Base-by-base conservation (phyloP, 1,284 basidiomycete genomes). In the Porogramme epimiltina region DNA sequence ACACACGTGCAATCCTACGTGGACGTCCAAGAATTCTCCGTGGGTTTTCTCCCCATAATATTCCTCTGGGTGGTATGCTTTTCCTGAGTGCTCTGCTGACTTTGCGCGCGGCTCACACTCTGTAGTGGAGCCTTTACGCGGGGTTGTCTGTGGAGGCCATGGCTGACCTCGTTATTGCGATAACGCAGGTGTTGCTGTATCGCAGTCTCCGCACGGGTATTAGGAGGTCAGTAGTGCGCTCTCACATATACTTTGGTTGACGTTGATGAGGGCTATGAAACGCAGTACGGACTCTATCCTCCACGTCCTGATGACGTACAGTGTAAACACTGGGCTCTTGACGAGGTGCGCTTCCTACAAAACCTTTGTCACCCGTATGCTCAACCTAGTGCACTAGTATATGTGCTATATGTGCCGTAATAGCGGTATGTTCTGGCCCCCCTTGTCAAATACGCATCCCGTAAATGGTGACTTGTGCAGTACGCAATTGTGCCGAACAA, bases 91-190 rank as follows among this genome's bases (percentile, higher is more conserved):
- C n/a, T 31, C 15, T 15, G 28, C 28, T 31, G 8, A 8, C 9
- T 31, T 15, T 31, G 28, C 8, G 9, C 9, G 28, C n/a, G n/a
- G n/a, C n/a, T n/a, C n/a, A 8, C 9, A 31, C 8, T 8, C 9
- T 31, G 28, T 31, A 61, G 59, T 62, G 61, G 61, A 58, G 59
- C 23, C 52, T 62, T 2, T 62, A 62, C 24, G 50, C 55, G 9
- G 61, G 61, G 11, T 53, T 62, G 25, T 49, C 45, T 11, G 54
- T 56, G 20, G 61, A 62, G 42, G 59, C 50, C 18, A 41, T 51
- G 13, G 52, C 46, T 9, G 61, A 61, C 51, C 34, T 58, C 25
- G 52, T 59, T 38, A 54, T 61, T 37, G 60, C 61, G 26, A 20
- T 54, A 26, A 34, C 59, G 3, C 61, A 62, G 36, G 60, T 56